Base-by-base conservation (phyloP, 2,329 filamentous ascomycete genomes). In the Clarireedia sp. region DNA sequence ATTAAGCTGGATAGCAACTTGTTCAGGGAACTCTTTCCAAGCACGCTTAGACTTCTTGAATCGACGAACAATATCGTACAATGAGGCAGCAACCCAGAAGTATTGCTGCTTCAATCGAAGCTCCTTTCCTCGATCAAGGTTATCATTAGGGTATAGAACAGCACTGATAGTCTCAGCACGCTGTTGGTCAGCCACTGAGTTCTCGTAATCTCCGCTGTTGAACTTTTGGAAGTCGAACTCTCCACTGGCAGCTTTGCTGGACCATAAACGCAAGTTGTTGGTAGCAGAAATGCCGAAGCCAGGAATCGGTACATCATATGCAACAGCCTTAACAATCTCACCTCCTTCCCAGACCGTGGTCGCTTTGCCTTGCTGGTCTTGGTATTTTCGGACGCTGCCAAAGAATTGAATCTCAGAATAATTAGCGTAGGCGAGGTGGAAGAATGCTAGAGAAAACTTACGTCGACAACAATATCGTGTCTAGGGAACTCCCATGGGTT, bases 141-240 rank as follows among this genome's bases (percentile, higher is more conserved):
- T 97, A 73, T 97, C 92, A 68, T 99, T 99, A 58, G 94, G 94
- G 69, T 99, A 99, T 45, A 99, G 75, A 14, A 99, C 94, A 33
- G 92, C 92, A 51, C 91, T 96, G 74, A 99, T 99, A 54, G 92
- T 97, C 77, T 99, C 94, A n/a, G 94, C 94, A 56, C 89, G 87
- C 76, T 99, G 94, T 73, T 97, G 90, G 64, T 99, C 94, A n/a
- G 88, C 89, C 40, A 99, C 94, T 12, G 94, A 95, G 74, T 89
- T 70, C 74, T 99, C 94, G 69, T 99, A 99, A 66, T 99, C 91
- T 60, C 94, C 94, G 57, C 80, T 94, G 75, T 99, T 99, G 83
- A 99, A 99, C 71, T 97, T 97, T 68, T 96, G 92, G 75, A 99
- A 99, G 74, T 99, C 92, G 62, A 99, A 99, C 72, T 99, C 94